phyloP scores from a whole-genome alignment of 2,329 filamentous ascomycete genomes.

The Nemania sp. region DNA sequence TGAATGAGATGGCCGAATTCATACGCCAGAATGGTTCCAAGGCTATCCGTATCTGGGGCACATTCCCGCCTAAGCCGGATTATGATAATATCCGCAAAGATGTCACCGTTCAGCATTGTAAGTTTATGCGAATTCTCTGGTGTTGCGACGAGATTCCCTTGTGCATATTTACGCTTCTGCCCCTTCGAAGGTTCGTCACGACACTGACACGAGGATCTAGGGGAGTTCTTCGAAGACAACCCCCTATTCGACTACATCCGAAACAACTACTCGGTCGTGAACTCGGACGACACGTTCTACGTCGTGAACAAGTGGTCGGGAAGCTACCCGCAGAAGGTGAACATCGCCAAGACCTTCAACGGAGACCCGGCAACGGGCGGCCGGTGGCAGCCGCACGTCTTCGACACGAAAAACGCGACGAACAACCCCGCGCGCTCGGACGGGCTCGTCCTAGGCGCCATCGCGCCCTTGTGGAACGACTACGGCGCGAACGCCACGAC shows the following conservation, averaged over 20 bases:
- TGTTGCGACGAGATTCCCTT: no score
- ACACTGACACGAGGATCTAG: slow-evolving; percentile 17
- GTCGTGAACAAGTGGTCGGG: slow-evolving; percentile 54
- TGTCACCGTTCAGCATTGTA: slow-evolving; percentile 57
- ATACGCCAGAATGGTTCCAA: slow-evolving; percentile 49
- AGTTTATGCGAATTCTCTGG: not conserved
- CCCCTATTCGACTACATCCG: slow-evolving; percentile 49
- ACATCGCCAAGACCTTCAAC: slow-evolving; percentile 52
- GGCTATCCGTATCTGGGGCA: slow-evolving; percentile 59
- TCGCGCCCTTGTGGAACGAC: slow-evolving; percentile 60
- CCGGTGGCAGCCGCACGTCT: slow-evolving; percentile 54
- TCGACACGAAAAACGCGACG: slow-evolving; percentile 52
- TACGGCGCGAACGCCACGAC: slow-evolving; percentile 56
- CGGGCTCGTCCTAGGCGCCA: slow-evolving; percentile 51
- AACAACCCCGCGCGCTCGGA: slow-evolving; percentile 50
- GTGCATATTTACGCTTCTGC: no score
- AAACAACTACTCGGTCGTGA: slow-evolving; percentile 55
- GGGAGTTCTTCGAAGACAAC: slow-evolving; percentile 59
- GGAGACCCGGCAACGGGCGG: slow-evolving; percentile 47
- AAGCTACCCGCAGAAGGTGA: slow-evolving; percentile 51
- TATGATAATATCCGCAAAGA: slow-evolving; percentile 48
- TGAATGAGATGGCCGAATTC: slow-evolving; percentile 55
- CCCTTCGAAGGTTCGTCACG: no score
- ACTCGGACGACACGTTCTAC: slow-evolving; percentile 59
- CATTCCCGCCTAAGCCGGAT: slow-evolving; percentile 50